Evolutionary conservation across 495 filamentous ascomycete genomes (phyloP), one percentile per base, ranked within the genome.

Genomic region (Tuber aestivum): DNA sequence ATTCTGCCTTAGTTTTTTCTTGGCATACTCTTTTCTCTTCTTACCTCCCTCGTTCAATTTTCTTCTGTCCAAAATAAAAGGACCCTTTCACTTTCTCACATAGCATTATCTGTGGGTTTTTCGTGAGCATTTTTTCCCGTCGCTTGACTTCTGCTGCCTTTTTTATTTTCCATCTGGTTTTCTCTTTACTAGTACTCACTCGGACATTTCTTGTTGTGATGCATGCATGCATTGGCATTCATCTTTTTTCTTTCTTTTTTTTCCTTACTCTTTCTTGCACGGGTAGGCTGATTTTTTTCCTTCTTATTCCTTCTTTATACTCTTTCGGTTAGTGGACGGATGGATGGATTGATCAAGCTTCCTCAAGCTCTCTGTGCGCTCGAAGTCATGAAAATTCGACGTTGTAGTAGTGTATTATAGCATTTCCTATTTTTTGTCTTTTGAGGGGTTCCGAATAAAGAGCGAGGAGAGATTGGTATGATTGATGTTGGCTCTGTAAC

Each of bases 211-310:
- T 72, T 69, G 69, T 48, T 72, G 75, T 81, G 69, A 78, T 81
- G 72, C 68, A 69, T 61, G 79, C 75, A 74, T 81, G 74, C 78
- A 77, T 80, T 77, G 72, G 78, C 78, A 80, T 80, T 74, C 71
- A 70, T 80, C 69, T 69, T 65, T 75, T 73, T 80, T 75, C 45
- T 81, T 73, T 68, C 76, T 72, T 71, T 71, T 72, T 73, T 65
- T 73, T 44, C 48, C 72, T 70, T 56, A 27, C 41, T 71, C 41
- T 70, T 0, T 37, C 8, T 70, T 42, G 38, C 41, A 71, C 41
- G 35, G 70, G 27, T 71, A 18, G 70, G 41, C 41, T 71, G 61
- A 71, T 61, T 71, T 74, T 75, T 50, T 38, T 70, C 35, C 16
- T 27, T 23, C 42, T 71, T 77, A 56, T 76, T 73, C 42, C 35